Evolutionary conservation across 306 rosid genomes (phyloP).

Genomic region (Dalbergia oliveri): DNA sequence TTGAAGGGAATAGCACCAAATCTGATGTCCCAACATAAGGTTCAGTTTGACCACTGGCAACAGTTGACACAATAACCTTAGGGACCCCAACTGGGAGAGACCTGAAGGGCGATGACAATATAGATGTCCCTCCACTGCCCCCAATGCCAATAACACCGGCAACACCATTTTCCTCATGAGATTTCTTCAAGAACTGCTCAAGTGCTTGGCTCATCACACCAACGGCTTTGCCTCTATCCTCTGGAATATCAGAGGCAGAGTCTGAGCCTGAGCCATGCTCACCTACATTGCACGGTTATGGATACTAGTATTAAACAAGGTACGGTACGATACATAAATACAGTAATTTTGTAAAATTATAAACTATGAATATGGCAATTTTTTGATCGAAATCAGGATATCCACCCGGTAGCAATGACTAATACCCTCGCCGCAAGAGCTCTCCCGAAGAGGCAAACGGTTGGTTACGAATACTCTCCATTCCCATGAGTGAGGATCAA

Average conservation of each 20-base stretch:
- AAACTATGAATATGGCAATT: no score
- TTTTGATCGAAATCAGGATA: no score
- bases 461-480: no score
- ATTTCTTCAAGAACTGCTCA: slow-evolving; percentile 60
- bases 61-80: slow-evolving; percentile 82
- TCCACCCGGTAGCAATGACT: no score
- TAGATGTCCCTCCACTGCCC: slow-evolving; percentile 91
- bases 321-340: no score
- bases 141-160: slow-evolving; percentile 85
- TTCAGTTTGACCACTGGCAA: slow-evolving; percentile 92
- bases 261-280: neutral
- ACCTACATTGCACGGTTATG: no score
- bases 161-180: slow-evolving; percentile 45
- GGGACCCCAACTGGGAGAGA: slow-evolving; percentile 87
- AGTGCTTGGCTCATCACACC: slow-evolving; percentile 76
- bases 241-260: slow-evolving; percentile 58
- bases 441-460: no score
- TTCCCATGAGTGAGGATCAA: no score
- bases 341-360: no score
- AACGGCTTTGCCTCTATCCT: slow-evolving; percentile 81
- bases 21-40: slow-evolving; percentile 85
- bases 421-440: no score
- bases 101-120: slow-evolving; percentile 66
- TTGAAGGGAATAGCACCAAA: slow-evolving; percentile 75
- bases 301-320: no score